These are phyloP conservation scores for Solanum virginianum DNA, from an alignment of 257 asterid species.

Conservation along the genomic window DNA sequence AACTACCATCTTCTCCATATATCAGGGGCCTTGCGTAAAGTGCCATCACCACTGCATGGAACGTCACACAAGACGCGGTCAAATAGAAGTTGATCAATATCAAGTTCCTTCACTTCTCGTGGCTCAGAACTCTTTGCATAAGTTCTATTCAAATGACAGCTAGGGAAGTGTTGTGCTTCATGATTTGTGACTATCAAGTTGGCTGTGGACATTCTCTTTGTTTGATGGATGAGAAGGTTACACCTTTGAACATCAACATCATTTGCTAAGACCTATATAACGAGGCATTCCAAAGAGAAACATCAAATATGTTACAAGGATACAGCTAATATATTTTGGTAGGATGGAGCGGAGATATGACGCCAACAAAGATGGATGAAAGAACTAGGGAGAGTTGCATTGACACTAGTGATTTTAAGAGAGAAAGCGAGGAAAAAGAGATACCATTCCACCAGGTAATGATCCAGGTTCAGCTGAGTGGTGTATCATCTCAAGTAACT, in stretches of 20 bases:
- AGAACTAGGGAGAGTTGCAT: conserved; percentile 1
- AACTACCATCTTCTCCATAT: conserved; percentile 94
- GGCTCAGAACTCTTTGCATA: conserved; percentile 20
- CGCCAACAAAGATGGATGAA: not conserved
- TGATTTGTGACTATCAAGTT: conserved; percentile 96
- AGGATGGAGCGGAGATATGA: not conserved
- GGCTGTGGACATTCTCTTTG: conserved; percentile 98
- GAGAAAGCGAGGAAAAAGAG: not conserved
- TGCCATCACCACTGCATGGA: conserved; percentile 99
- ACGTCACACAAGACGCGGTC: conserved; percentile 99
- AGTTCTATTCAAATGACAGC: conserved; percentile 57
- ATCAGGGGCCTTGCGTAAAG: conserved; percentile 98
- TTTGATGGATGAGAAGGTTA: conserved; percentile 98
- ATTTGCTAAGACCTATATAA: conserved; percentile 76
- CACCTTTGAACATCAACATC: conserved; percentile 95
- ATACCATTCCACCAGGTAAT: conserved; percentile 88
- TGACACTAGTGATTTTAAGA: conserved; percentile 1
- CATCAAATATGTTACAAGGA: not conserved
- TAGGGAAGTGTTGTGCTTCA: conserved; percentile 98
- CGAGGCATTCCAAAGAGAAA: conserved; percentile 1
- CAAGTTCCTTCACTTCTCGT: conserved; percentile 28
- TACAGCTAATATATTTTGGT: not conserved
- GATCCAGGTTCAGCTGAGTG: conserved; percentile 53
- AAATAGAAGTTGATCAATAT: conserved; percentile 64
- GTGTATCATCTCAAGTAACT: conserved; percentile 95